Percentiles rank a stretch among this genome's conserved stretches.
These are phyloP conservation scores for Krasilnikovozyma curviuscula DNA, from an alignment of 768 basidiomycete species.

Conservation along the genomic window DNA sequence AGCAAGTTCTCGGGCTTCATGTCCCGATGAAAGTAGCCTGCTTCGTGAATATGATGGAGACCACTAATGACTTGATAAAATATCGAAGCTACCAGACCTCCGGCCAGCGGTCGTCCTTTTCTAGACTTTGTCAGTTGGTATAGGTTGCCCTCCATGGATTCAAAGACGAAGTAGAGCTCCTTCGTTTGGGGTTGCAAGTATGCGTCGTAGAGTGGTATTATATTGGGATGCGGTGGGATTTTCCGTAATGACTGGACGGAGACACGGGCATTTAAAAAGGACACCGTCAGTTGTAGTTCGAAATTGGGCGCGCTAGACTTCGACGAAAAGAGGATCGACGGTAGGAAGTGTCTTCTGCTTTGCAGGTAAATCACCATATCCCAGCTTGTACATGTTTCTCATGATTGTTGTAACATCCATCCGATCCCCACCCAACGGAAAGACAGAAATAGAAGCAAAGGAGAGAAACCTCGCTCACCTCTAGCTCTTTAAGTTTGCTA, in stretches of 20 bases:
- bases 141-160: slow-evolving; percentile 99
- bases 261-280: too few species aligned
- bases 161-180: slow-evolving; percentile 98
- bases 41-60: slow-evolving; percentile 72
- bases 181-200: slow-evolving; percentile 90
- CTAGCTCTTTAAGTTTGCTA: slow-evolving; percentile 75
- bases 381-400: too few species aligned
- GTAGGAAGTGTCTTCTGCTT: too few species aligned
- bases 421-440: neutral
- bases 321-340: too few species aligned
- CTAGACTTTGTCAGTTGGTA: slow-evolving; percentile 97
- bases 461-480: slow-evolving; percentile 18
- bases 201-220: slow-evolving; percentile 97
- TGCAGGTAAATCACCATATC: too few species aligned
- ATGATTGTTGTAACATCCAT: too few species aligned
- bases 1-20: slow-evolving; percentile 99
- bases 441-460: neutral
- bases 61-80: slow-evolving; percentile 82
- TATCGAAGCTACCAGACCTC: slow-evolving; percentile 84
- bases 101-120: slow-evolving; percentile 85
- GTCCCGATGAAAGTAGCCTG: slow-evolving; percentile 96
- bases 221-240: slow-evolving; percentile 86
- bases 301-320: too few species aligned
- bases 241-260: slow-evolving; percentile 87
- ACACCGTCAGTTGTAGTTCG: too few species aligned